Conservation (phyloP, 768 basidiomycete genomes). For the Hericium rajendrae region DNA sequence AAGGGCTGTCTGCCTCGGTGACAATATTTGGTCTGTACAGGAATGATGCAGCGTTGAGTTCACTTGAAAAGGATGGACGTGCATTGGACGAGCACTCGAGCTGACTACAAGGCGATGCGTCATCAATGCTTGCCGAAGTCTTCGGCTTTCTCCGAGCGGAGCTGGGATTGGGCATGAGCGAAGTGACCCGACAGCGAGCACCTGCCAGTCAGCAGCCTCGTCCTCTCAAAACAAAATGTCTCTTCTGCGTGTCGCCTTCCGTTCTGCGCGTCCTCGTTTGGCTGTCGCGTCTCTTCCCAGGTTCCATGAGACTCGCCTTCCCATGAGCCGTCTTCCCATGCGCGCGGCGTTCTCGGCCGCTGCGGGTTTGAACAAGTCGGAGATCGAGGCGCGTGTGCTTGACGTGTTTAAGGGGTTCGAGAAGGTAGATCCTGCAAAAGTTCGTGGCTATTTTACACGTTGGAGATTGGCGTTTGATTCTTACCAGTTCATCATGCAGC, state of each 20-base stretch:
- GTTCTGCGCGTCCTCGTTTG: slow-evolving; percentile 27
- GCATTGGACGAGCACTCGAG: too few species aligned
- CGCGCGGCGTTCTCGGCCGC: slow-evolving; percentile 56
- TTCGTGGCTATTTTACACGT: slow-evolving; percentile 15
- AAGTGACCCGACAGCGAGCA: too few species aligned
- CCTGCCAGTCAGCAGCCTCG: too few species aligned
- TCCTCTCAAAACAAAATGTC: slow-evolving; percentile 6
- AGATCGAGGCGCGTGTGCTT: slow-evolving; percentile 65
- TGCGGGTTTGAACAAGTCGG: slow-evolving; percentile 53
- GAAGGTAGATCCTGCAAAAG: slow-evolving; percentile 76
- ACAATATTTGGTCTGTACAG: too few species aligned
- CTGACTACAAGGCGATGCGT: too few species aligned
- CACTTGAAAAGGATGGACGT: too few species aligned
- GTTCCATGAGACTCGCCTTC: slow-evolving; percentile 16
- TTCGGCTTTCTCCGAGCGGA: not conserved
- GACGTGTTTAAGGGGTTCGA: slow-evolving; percentile 85
- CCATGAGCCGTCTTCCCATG: slow-evolving; percentile 22
- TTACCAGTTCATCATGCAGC: slow-evolving; percentile 29
- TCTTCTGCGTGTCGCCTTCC: slow-evolving; percentile 10
- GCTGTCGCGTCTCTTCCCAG: slow-evolving; percentile 16
- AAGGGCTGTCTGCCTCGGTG: too few species aligned
- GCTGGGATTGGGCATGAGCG: not conserved
- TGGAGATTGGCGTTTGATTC: too few species aligned
- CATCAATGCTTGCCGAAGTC: too few species aligned
- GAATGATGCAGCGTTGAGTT: too few species aligned